A percentile compares a stretch with the other conserved stretches of the same genome.
These are phyloP conservation scores for Rubia balearica DNA, from an alignment of 305 asterid species.

Conservation along the genomic window DNA sequence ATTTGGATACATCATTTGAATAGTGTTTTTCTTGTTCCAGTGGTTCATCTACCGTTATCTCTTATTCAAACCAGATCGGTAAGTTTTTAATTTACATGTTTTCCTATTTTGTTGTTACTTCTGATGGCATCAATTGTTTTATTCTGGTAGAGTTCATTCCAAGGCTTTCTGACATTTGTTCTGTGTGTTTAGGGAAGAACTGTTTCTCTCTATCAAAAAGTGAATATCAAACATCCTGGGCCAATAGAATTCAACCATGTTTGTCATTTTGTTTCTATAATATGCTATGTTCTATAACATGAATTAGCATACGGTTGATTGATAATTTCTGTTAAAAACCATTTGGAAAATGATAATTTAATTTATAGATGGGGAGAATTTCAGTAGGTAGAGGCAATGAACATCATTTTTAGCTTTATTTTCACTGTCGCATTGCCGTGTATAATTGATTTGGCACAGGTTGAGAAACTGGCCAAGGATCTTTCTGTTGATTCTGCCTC, in stretches of 20 bases:
- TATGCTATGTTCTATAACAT: too few species aligned
- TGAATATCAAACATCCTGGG: constrained; percentile 60
- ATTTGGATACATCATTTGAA: background rate
- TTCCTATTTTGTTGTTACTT: background rate
- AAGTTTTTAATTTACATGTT: constrained; percentile 13
- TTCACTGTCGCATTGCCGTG: too few species aligned
- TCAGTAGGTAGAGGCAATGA: too few species aligned
- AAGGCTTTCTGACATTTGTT: background rate
- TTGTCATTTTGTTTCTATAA: too few species aligned
- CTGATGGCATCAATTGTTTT: background rate
- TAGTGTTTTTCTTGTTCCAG: constrained; percentile 28
- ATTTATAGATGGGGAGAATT: too few species aligned
- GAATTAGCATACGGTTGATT: too few species aligned
- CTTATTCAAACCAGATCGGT: constrained; percentile 80
- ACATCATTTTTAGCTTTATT: too few species aligned
- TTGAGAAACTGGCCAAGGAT: constrained; percentile 87
- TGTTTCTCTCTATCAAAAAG: constrained; percentile 49
- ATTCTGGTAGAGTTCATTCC: background rate
- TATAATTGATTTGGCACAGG: constrained; percentile 31
- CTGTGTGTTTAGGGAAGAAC: constrained; percentile 47
- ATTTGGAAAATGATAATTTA: too few species aligned
- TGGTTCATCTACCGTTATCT: constrained; percentile 80
- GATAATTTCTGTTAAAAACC: too few species aligned
- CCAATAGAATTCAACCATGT: constrained; percentile 25
- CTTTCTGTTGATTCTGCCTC: constrained; percentile 62